These are phyloP conservation scores for Alisma plantagoaquatica DNA, from an alignment of 106 monocot species.

Conservation along the genomic window DNA sequence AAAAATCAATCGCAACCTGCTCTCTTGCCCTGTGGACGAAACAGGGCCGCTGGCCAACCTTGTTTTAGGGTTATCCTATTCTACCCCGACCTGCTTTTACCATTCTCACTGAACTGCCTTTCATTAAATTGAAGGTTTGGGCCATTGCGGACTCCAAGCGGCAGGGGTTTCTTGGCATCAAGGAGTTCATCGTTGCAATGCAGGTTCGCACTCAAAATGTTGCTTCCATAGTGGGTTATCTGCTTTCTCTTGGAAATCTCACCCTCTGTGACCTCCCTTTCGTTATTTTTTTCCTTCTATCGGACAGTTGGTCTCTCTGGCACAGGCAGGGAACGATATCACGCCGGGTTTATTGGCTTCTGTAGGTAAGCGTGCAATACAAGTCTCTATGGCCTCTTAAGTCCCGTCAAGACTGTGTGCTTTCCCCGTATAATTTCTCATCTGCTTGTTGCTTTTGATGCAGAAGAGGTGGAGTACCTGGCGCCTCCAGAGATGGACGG, in stretches of 20 bases:
- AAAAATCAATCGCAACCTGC: too few relatives aligned
- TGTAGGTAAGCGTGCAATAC: conserved; percentile 34
- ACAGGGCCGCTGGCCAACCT: too few relatives aligned
- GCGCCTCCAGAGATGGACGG: conserved; percentile 74
- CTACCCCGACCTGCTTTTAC: background rate
- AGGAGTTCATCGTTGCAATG: conserved; percentile 65
- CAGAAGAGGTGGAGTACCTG: conserved; percentile 47
- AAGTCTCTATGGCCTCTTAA: background rate
- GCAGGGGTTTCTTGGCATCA: conserved; percentile 70
- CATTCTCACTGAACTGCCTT: background rate
- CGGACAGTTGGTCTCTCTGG: conserved; percentile 69
- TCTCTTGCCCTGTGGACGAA: too few relatives aligned
- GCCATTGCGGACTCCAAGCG: conserved; percentile 71
- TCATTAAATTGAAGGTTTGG: conserved; percentile 43
- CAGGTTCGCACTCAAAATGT: conserved; percentile 41
- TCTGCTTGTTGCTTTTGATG: background rate
- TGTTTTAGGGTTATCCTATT: background rate
- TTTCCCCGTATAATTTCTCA: background rate
- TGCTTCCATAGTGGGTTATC: background rate
- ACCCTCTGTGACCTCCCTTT: background rate
- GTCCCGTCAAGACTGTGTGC: background rate
- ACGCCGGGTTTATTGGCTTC: conserved; percentile 42
- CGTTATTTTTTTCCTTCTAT: background rate
- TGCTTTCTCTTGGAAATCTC: background rate
- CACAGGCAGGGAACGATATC: conserved; percentile 75